Base-by-base conservation (phyloP, 2,329 filamentous ascomycete species). In the Dactylellina leptospora region DNA sequence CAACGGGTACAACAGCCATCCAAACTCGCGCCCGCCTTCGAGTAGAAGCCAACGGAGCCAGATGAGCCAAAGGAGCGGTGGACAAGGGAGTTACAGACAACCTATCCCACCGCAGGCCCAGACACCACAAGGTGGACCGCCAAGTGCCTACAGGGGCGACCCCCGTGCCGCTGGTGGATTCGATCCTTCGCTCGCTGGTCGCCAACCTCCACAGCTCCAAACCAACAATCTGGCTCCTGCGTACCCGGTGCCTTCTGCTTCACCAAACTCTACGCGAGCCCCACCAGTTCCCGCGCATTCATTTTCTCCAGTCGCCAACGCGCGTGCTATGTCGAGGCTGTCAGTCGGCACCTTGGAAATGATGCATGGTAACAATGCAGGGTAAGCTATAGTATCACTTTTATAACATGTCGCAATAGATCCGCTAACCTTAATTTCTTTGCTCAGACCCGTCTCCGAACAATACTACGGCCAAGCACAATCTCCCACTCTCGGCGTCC, bases 271-370 rank as follows among this genome's bases (percentile, higher is more conserved):
- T 40, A 22, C 42, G 13, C 59, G 68, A 40, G 59, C 44, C 8
- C 59, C 68, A 53, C 68, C 68, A 6, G 68, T 59, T 53, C 68
- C 68, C 9, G 68, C 68, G n/a, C 68, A 72, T 28, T 63, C 68
- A n/a, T 72, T 72, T 45, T 72, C 68, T 2, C 59, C 59, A 25
- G 59, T 47, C 6, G 68, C 68, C 2, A 72, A 72, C n/a, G 45
- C 68, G 9, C 68, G 68, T 10, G 59, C 59, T 36, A 72, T 72
- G 59, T 72, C 68, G n/a, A 55, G 68, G 10, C 68, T 72, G 28
- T 72, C 68, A 6, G 33, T 60, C 36, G 68, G 68, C 53, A 72
- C 68, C 4, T 47, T 72, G 18, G 59, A 72, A 22, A 72, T 72
- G 68, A 72, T 72, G 68, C 68, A 72, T 38, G 51, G 40, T 6